Evolutionary conservation across 148 eudicot genomes (phyloP).

Genomic region (Vaccinium vitisidaea): DNA sequence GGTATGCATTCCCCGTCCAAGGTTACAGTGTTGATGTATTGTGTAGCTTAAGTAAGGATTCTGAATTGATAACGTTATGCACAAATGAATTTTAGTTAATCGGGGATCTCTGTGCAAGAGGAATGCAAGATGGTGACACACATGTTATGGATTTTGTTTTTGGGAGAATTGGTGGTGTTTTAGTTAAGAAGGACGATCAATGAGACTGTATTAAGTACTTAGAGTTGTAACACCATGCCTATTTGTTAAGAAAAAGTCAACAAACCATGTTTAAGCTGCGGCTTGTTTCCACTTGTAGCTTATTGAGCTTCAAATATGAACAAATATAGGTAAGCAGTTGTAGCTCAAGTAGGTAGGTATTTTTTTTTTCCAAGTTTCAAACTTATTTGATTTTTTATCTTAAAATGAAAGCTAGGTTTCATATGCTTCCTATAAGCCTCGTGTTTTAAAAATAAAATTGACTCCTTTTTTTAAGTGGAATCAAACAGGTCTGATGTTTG

Average conservation of each 20-base stretch:
- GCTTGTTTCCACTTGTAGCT: neutral
- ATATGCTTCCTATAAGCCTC: neutral
- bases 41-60: neutral
- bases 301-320: neutral
- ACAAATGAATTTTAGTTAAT: neutral
- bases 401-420: neutral
- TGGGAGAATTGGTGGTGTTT: neutral
- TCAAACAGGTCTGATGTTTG: neutral
- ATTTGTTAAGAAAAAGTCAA: neutral
- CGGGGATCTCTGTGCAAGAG: neutral
- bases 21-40: neutral
- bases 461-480: neutral
- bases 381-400: neutral
- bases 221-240: neutral
- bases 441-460: neutral
- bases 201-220: neutral
- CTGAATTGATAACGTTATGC: neutral
- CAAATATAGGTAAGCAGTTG: neutral
- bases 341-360: neutral
- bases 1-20: neutral
- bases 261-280: neutral
- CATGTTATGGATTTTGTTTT: neutral
- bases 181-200: neutral
- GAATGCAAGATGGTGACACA: neutral
- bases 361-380: neutral